Conservation (phyloP, 176 grass and related monocot genomes). For the Carex kokanica region DNA sequence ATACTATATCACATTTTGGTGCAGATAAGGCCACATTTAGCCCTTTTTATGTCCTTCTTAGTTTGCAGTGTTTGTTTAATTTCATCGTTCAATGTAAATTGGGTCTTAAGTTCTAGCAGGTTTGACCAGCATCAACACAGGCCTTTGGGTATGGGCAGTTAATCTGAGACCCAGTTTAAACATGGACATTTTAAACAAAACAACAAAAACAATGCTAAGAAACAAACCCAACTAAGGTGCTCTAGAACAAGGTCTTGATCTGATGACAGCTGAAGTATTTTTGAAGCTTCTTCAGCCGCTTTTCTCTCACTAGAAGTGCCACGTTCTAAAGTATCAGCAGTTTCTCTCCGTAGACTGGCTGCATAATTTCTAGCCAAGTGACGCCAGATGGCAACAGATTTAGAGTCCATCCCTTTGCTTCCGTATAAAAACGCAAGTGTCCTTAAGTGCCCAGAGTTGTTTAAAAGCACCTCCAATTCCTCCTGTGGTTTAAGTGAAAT, state of each 20-base stretch:
- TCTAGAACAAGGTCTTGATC: conserved; percentile 84
- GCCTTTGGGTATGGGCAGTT: neutral
- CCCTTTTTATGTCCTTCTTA: neutral
- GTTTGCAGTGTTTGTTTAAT: neutral
- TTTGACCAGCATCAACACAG: neutral
- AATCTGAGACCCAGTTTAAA: conserved; percentile 15
- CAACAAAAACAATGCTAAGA: neutral
- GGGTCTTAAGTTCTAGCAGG: neutral
- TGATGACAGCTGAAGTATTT: conserved; percentile 75
- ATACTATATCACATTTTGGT: neutral
- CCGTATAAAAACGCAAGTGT: conserved; percentile 95
- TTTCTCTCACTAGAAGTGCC: conserved; percentile 47
- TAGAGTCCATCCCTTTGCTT: conserved; percentile 82
- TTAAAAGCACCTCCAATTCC: conserved; percentile 87
- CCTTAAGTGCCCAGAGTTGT: conserved; percentile 76
- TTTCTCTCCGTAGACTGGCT: conserved; percentile 63
- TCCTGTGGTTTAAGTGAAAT: conserved; percentile 55
- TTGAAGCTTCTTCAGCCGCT: conserved; percentile 79
- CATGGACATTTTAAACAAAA: neutral
- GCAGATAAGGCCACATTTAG: neutral
- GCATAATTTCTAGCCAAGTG: conserved; percentile 81
- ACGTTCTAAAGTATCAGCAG: conserved; percentile 31
- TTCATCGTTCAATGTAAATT: neutral
- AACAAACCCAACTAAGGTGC: conserved; percentile 94
- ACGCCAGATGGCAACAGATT: conserved; percentile 78